Evolutionary conservation across 805 yeast genomes (phyloP), one percentile per base, ranked within the genome.

Genomic region (Dipodascus geniculatus): DNA sequence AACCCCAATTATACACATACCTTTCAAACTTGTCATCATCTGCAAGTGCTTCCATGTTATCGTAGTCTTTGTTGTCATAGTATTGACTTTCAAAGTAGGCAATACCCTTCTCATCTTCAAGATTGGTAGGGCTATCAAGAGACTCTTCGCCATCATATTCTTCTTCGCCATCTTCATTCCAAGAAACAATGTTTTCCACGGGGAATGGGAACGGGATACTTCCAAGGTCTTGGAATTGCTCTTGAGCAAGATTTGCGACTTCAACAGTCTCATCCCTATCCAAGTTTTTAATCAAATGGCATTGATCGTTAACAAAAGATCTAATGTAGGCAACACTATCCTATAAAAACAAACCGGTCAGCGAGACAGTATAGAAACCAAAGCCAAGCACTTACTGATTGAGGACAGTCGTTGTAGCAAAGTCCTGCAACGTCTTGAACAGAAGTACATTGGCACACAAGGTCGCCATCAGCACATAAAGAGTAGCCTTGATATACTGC

Each of bases 191-290:
- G 6, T 31, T 49, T 22, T 38, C 54, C 11, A 31, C 48, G 11
- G 56, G 56, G 28, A 48, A 48, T 3, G 55, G 53, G 38, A 52
- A 48, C 3, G 55, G 56, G 19, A 56, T 38, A 33, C 31, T 17
- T n/a, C n/a, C n/a, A 52, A 28, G 23, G 51, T 47, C 22, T 48
- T 31, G 53, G 55, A 57, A 3, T 49, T 24, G 16, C 44, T 51
- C 54, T 42, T 44, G 48, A 23, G 54, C 50, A 38, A 58, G 60
- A 3, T 60, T 61, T 31, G 50, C 56, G 50, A 60, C 48, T 31
- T 48, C 47, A 6, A 60, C 47, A 59, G 52, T 48, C 54, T 53
- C 16, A 56, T 49, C 22, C 55, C 58, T n/a, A 52, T 47, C 49
- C n/a, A 23, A 47, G n/a, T 47, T 23, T 47, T 47, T 9, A n/a